Base-by-base conservation (phyloP, 164 flowering plant species). In the Vitis cinerea region DNA sequence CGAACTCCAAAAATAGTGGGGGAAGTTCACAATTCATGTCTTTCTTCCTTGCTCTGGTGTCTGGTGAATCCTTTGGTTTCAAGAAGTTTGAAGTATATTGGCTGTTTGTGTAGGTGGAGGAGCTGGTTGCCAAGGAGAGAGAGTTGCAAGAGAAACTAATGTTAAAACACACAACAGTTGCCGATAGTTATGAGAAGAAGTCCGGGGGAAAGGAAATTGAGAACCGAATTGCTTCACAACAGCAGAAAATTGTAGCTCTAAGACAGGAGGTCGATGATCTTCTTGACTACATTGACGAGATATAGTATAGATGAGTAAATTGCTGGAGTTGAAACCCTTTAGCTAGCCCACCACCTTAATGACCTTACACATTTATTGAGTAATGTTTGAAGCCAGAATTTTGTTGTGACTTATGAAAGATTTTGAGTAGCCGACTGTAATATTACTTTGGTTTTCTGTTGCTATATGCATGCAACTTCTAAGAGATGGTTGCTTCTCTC, bases 231-330 rank as follows among this genome's bases (percentile, higher is more conserved):
- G 89, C 90, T 59, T 49, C 81, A 10, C 87, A 80, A 59, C 94
- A 91, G 81, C 94, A 88, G 80, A 94, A 86, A 72, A 69, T 94
- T 16, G 64, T 83, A 31, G 75, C 85, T 17, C 72, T 92, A 80
- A 87, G 82, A 74, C 91, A 85, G 66, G 99, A 95, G 77, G 84
- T 95, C 68, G 94, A 88, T 67, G 93, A 92, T 72, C 90, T 92
- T 66, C 81, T 95, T 15, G 99, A 92, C 44, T 55, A 79, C 19
- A 71, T 95, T 23, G 91, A 84, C 17, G 96, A 90, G 81, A 84
- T 92, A 60, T 94, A 77, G 77, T 27, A 55, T 61, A 50, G 59
- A 10, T 30, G 54, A 57, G 54, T 17, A 50, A 14, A 51, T 53
- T 52, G 8, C 50, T 51, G 14, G 68, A 65, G 59, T 53, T 17